Conservation (phyloP, 805 yeast species). For the Kuraishia floccosa region DNA sequence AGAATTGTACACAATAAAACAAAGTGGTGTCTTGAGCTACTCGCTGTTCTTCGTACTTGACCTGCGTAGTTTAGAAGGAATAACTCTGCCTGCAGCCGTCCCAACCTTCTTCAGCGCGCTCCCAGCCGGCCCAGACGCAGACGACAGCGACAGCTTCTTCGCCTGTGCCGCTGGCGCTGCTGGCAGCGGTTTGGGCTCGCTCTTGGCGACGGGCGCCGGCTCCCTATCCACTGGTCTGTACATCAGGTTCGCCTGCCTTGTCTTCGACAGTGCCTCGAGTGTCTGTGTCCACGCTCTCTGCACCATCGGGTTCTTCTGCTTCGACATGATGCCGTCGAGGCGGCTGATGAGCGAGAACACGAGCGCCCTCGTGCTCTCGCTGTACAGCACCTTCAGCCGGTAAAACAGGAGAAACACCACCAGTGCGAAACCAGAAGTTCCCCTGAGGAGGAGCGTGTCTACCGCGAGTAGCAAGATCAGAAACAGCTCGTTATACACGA, state of each 20-base stretch:
- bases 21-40: neutral
- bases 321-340: slow-evolving; percentile 28
- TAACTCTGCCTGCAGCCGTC: too few relatives aligned
- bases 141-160: neutral
- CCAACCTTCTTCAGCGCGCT: neutral
- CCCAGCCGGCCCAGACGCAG: neutral
- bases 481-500: slow-evolving; percentile 51
- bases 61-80: neutral
- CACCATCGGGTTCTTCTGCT: slow-evolving; percentile 33
- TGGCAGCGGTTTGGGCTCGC: too few relatives aligned
- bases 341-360: slow-evolving; percentile 27
- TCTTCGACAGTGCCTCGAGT: too few relatives aligned
- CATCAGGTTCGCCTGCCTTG: too few relatives aligned
- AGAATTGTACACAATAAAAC: neutral
- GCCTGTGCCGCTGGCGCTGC: too few relatives aligned
- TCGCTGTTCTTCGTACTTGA: neutral
- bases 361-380: slow-evolving; percentile 31
- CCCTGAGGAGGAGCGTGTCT: slow-evolving; percentile 53
- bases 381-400: slow-evolving; percentile 61
- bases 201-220: too few relatives aligned
- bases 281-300: slow-evolving; percentile 24
- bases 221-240: too few relatives aligned
- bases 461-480: slow-evolving; percentile 39
- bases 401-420: slow-evolving; percentile 44
- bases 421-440: slow-evolving; percentile 61